Conservation (phyloP, 2,329 filamentous ascomycete species). For the Fusarium annulatum region DNA sequence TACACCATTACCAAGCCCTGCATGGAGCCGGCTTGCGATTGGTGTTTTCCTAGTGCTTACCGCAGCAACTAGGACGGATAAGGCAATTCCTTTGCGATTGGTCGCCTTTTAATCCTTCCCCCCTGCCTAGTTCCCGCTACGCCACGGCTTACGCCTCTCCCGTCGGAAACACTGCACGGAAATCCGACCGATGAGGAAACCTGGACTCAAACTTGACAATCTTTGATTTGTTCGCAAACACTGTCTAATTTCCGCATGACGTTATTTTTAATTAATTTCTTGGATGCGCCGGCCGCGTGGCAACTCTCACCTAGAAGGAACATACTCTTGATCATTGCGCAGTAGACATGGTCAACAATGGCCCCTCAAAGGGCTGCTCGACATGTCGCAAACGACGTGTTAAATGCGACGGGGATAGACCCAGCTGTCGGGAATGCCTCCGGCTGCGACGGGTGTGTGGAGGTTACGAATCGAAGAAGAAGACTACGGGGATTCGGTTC, state of each 20-base stretch:
- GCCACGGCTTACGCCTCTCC: neutral
- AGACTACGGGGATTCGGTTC: neutral
- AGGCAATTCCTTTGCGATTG: neutral
- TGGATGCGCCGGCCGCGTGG: neutral
- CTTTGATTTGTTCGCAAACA: neutral
- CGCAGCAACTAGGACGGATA: neutral
- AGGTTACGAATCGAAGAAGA: neutral
- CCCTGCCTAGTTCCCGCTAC: neutral
- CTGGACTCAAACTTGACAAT: neutral
- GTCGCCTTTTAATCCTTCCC: neutral
- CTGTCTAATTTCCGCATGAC: neutral
- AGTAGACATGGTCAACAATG: neutral
- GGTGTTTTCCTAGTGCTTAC: neutral
- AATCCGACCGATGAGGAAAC: neutral
- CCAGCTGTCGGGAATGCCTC: neutral
- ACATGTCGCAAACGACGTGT: neutral
- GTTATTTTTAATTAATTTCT: rapidly evolving
- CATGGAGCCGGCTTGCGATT: neutral
- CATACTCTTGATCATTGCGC: neutral
- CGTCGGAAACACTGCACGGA: neutral
- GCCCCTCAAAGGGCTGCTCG: neutral
- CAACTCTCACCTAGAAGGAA: neutral
- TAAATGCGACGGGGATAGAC: neutral
- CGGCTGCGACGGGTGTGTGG: neutral
- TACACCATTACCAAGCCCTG: neutral